Percentiles rank a stretch among this genome's conserved stretches.
These are phyloP conservation scores for Boletus sp. DNA, from an alignment of 768 basidiomycete genomes.

Conservation along the genomic window DNA sequence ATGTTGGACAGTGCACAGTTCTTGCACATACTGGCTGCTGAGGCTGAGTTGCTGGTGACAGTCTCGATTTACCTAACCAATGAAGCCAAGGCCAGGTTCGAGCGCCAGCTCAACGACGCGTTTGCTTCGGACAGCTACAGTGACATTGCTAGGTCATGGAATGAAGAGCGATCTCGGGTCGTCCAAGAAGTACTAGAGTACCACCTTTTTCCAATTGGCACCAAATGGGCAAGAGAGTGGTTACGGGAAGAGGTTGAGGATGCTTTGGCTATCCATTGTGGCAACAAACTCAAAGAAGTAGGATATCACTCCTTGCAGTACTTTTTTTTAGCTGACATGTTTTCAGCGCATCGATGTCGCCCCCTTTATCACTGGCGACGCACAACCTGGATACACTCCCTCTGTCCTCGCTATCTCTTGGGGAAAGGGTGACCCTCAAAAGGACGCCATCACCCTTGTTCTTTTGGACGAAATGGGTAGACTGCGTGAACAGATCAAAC, in stretches of 20 bases:
- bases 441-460: constrained; percentile 83
- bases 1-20: constrained; percentile 79
- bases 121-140: constrained; percentile 84
- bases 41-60: constrained; percentile 83
- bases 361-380: constrained; percentile 61
- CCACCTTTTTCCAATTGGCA: constrained; percentile 78
- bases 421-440: constrained; percentile 92
- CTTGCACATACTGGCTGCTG: constrained; percentile 87
- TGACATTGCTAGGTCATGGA: constrained; percentile 88
- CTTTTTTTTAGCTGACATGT: constrained; percentile 11
- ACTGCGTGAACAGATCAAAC: constrained; percentile 83
- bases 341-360: constrained; percentile 78
- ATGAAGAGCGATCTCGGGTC: constrained; percentile 75
- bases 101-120: constrained; percentile 73
- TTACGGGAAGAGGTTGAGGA: constrained; percentile 91
- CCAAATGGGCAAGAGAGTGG: constrained; percentile 89
- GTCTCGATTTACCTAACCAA: constrained; percentile 67
- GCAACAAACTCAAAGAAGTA: constrained; percentile 68
- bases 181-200: constrained; percentile 77
- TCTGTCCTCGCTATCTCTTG: constrained; percentile 89
- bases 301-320: constrained; percentile 21
- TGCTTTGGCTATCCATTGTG: constrained; percentile 65
- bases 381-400: constrained; percentile 69
- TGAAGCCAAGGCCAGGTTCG: constrained; percentile 62
- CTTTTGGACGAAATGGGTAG: constrained; percentile 88